Base-by-base conservation (phyloP, 2,329 filamentous ascomycete species). In the Akanthomyces dipterigenus region DNA sequence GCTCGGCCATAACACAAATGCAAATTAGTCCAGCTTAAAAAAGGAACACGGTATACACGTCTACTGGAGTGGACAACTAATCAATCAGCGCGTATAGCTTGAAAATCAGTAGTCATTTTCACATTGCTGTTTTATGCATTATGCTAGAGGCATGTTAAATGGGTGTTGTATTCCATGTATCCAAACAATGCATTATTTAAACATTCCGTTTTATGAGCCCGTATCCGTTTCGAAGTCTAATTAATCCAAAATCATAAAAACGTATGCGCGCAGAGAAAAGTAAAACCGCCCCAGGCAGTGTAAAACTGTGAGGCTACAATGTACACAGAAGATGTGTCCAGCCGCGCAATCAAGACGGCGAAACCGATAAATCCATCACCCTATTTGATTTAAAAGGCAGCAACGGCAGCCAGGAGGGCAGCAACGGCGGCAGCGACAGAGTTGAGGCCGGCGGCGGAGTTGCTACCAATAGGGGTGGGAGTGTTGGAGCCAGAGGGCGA, bases 361-460 rank as follows among this genome's bases (percentile, higher is more conserved):
- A 28, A 9, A 5, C n/a, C 28, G 11, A n/a, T 2, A 4, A 18
- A 8, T 9, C 24, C 22, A 2, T 16, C n/a, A 9, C 6, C n/a
- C 36, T 42, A 31, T 54, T 70, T 71, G 74, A 31, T 54, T 70
- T 71, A 74, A 64, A 75, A 54, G 18, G 70, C 65, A 55, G 67
- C 68, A 54, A 65, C 67, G 28, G 70, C 73, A 42, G 73, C 60
- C 36, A 70, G 55, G 20, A 73, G 38, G 8, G 71, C 73, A 4
- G 70, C 64, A 4, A 65, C 70, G 11, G 68, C 72, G 20, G 71
- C 73, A 6, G 67, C 70, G 22, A 73, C 59, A 0, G 71, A 71
- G 66, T 70, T 70, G 53, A 74, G 65, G 59, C 64, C 67, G 64
- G 59, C 65, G 7, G 60, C 67, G 26, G 62, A 57, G 56, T 42